Evolutionary conservation across 208 protist genomes (phyloP).

Genomic region (Crithidia expoeki): DNA sequence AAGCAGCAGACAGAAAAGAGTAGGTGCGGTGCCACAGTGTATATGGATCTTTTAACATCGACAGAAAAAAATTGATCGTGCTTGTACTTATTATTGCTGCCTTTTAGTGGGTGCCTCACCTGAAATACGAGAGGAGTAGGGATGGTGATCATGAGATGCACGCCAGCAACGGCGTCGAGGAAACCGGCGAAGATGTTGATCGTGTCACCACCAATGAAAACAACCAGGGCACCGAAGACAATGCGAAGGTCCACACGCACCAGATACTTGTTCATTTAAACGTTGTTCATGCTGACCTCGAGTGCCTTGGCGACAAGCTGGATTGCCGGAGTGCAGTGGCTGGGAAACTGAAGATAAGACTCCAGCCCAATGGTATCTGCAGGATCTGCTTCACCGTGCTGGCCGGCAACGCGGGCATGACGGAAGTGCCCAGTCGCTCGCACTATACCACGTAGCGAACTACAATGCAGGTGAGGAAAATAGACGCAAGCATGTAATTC

Average conservation of each 20-base stretch:
- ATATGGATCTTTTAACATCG: slow-evolving; percentile 51
- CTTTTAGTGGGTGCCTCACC: slow-evolving; percentile 45
- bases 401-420: slow-evolving; percentile 67
- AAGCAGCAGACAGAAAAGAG: slow-evolving; percentile 62
- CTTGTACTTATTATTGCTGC: slow-evolving; percentile 32
- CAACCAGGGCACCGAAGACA: slow-evolving; percentile 52
- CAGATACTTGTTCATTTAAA: slow-evolving; percentile 36
- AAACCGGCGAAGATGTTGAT: slow-evolving; percentile 83
- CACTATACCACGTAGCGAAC: slow-evolving; percentile 79
- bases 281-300: slow-evolving; percentile 35
- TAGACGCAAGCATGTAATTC: slow-evolving; percentile 54
- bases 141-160: slow-evolving; percentile 84
- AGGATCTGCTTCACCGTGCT: slow-evolving; percentile 47
- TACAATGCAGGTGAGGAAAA: slow-evolving; percentile 65
- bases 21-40: slow-evolving; percentile 39
- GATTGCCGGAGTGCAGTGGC: slow-evolving; percentile 84
- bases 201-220: slow-evolving; percentile 69
- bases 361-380: slow-evolving; percentile 65
- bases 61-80: slow-evolving; percentile 45
- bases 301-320: slow-evolving; percentile 76
- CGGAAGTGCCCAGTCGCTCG: slow-evolving; percentile 63
- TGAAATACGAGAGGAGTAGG: slow-evolving; percentile 63
- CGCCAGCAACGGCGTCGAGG: slow-evolving; percentile 74
- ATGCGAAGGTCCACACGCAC: slow-evolving; percentile 62
- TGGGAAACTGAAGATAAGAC: slow-evolving; percentile 77